Percentiles rank a stretch among this genome's conserved stretches.
These are phyloP conservation scores for Candida maris DNA, from an alignment of 805 yeast genomes.

Conservation along the genomic window DNA sequence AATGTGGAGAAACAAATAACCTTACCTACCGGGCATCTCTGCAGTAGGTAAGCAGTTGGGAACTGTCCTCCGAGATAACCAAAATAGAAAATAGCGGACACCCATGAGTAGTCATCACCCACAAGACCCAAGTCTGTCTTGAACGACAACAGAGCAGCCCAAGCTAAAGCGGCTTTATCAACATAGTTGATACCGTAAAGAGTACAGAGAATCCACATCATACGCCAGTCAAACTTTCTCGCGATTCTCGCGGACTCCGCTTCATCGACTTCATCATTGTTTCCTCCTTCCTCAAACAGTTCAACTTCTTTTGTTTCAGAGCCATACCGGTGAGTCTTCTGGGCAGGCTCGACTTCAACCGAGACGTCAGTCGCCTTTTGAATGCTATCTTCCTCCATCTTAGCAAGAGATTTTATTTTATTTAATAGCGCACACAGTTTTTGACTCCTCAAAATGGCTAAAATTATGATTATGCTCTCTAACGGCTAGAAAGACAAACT, in stretches of 20 bases:
- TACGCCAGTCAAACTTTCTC: slow-evolving; percentile 33
- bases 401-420: too few species aligned
- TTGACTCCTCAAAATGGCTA: too few species aligned
- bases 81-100: slow-evolving; percentile 32
- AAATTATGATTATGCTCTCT: too few species aligned
- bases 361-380: not conserved
- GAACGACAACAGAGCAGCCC: slow-evolving; percentile 29
- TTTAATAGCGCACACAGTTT: too few species aligned
- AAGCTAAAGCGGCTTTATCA: slow-evolving; percentile 29
- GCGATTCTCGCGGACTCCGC: slow-evolving; percentile 31
- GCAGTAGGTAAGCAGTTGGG: slow-evolving; percentile 44
- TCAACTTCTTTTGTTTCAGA: slow-evolving; percentile 13
- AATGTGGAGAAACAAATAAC: slow-evolving; percentile 28
- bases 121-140: slow-evolving; percentile 28
- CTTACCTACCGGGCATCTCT: slow-evolving; percentile 45
- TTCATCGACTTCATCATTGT: slow-evolving; percentile 25
- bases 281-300: slow-evolving; percentile 22
- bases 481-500: too few species aligned
- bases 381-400: not conserved
- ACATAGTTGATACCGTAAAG: slow-evolving; percentile 30
- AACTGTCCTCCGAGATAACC: slow-evolving; percentile 46
- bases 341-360: not conserved
- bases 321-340: not conserved
- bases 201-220: slow-evolving; percentile 31
- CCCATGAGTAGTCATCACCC: slow-evolving; percentile 41